Evolutionary conservation across 371 early-diverging fungal genomes (phyloP), one percentile per base, ranked within the genome.

Genomic region (Lichtheimia ornata): DNA sequence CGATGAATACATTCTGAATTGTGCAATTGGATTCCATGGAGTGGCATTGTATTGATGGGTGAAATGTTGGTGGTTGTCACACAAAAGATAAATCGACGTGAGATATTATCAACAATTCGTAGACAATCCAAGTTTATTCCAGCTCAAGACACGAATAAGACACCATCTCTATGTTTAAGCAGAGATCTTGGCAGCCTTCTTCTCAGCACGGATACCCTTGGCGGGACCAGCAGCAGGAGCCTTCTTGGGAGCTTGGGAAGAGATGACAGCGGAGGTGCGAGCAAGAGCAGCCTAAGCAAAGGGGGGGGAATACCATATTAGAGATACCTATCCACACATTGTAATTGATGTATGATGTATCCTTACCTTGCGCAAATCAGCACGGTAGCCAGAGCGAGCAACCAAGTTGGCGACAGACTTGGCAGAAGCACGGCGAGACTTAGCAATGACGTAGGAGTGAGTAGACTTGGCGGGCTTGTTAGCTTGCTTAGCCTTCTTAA

Each of bases 181-280:
- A 35, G 35, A 35, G 35, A 35, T 35, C 69, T 69, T 69, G 65
- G 65, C 62, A 65, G 68, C 69, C 41, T 70, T 51, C 69, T 79
- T 79, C 75, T 81, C 65, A 58, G 74, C 69, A 71, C 73, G 74
- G 69, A 63, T 35, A 63, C 76, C 79, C 68, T 79, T 79, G 52
- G 18, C 63, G 58, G 77, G 73, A 73, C 83, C 82, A 83, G 84
- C 87, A 63, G 64, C 65, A 51, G 70, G 64, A 62, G 65, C 66
- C 61, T 76, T 76, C 85, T 90, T 89, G 71, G 87, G 73, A 71
- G 80, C 79, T 73, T 88, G 88, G 70, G 77, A 63, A 65, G 82
- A 82, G 70, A 87, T 66, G 79, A 94, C 72, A 56, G 91, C 85
- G 51, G 89, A 81, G 59, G 88, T 87, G 71, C 94, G 92, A 70